phyloP scores from a whole-genome alignment of 768 basidiomycete species.

The Pisolithus albus region DNA sequence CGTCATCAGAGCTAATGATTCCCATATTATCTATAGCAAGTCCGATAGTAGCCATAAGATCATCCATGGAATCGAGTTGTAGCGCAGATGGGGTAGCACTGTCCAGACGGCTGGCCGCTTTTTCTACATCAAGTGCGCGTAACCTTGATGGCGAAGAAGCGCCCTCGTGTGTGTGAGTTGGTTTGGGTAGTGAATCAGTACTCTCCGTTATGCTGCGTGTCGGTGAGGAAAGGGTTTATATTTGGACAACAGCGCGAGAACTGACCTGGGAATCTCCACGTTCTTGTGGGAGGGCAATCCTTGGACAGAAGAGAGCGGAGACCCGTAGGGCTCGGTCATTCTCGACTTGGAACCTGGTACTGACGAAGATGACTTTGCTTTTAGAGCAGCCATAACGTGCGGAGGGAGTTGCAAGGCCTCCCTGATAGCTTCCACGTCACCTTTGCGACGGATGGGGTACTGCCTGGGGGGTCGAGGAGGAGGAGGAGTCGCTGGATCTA shows the following conservation, averaged over 20 bases:
- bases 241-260: neutral
- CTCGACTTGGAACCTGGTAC: constrained; percentile 11
- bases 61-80: constrained; percentile 30
- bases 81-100: constrained; percentile 16
- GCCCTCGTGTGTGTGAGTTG: constrained; percentile 48
- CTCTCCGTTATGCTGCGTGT: constrained; percentile 20
- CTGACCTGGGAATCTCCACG: constrained; percentile 15
- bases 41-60: constrained; percentile 31
- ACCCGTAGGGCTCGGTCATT: constrained; percentile 27
- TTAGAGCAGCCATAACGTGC: constrained; percentile 43
- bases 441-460: constrained; percentile 43
- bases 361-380: constrained; percentile 14
- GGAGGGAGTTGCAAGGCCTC: constrained; percentile 54
- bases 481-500: constrained; percentile 43
- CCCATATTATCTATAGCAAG: constrained; percentile 35
- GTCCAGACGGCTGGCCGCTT: constrained; percentile 9
- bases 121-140: constrained; percentile 19
- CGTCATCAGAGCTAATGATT: constrained; percentile 25
- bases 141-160: constrained; percentile 51
- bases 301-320: neutral
- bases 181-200: constrained; percentile 6
- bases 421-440: constrained; percentile 52
- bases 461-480: constrained; percentile 57
- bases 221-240: neutral
- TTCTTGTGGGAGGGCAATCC: constrained; percentile 2